Conservation (phyloP, 164 flowering plant species). For the Annona cherimola region DNA sequence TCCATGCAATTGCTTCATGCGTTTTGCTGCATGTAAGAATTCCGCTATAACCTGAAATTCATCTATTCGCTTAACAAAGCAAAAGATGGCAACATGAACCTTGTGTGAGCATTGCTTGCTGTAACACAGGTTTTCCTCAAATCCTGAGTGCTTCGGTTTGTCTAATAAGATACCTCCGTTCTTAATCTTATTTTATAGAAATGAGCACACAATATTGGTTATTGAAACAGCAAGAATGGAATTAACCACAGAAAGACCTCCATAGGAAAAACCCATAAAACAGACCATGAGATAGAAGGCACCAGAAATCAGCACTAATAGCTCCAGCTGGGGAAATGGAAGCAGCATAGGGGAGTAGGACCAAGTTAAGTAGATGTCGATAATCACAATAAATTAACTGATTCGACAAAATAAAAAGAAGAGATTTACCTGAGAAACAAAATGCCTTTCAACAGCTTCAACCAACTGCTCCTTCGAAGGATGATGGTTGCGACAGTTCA, state of each 20-base stretch:
- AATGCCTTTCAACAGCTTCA: conserved; percentile 9
- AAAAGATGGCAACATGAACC: not conserved
- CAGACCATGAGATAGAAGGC: not conserved
- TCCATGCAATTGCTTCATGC: conserved; percentile 5
- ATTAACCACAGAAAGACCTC: not conserved
- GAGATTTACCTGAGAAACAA: conserved; percentile 1
- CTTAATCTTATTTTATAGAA: not conserved
- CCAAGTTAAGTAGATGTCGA: not conserved
- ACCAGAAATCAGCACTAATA: not conserved
- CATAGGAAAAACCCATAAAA: not conserved
- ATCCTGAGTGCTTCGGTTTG: not conserved
- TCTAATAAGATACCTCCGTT: not conserved
- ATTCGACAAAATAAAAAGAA: not conserved
- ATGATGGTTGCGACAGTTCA: conserved; percentile 4
- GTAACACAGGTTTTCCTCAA: not conserved
- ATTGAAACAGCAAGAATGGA: not conserved
- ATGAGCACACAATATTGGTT: not conserved
- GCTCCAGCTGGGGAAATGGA: not conserved
- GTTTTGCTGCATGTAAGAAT: conserved; percentile 5
- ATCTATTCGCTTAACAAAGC: conserved; percentile 5
- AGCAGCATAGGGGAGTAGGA: not conserved
- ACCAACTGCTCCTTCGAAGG: conserved; percentile 7
- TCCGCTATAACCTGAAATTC: conserved; percentile 6
- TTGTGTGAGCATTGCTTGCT: not conserved
- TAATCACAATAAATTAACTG: not conserved